Percentiles rank a stretch among this genome's conserved stretches.
phyloP scores from a whole-genome alignment of 176 grass and related monocot species.

The Ampelocalamus luodianensis region DNA sequence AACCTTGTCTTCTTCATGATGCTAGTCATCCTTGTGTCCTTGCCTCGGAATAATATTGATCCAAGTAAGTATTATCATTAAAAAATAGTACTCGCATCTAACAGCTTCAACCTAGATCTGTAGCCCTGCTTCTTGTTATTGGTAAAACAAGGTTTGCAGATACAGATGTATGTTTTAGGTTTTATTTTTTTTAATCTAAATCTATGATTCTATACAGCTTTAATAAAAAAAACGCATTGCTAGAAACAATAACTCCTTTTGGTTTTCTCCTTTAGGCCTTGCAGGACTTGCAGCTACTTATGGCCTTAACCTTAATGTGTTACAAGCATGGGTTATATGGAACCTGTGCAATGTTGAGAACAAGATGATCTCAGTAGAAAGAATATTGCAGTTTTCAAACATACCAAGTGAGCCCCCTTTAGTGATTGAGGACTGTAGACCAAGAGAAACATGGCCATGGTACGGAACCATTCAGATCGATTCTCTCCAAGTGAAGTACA shows the following conservation, averaged over 20 bases:
- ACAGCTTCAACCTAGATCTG: neutral
- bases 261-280: conserved; percentile 62
- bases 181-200: neutral
- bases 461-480: conserved; percentile 72
- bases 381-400: conserved; percentile 83
- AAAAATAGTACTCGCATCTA: neutral
- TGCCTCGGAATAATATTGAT: conserved; percentile 67
- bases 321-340: conserved; percentile 97
- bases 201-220: neutral
- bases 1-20: conserved; percentile 76
- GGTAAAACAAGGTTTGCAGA: neutral
- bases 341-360: conserved; percentile 92
- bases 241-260: conserved; percentile 18
- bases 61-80: conserved; percentile 63
- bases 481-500: conserved; percentile 69
- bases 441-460: conserved; percentile 66
- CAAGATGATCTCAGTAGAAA: conserved; percentile 96
- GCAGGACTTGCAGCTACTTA: conserved; percentile 86
- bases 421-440: conserved; percentile 61
- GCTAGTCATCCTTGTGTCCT: conserved; percentile 70
- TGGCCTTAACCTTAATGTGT: conserved; percentile 80
- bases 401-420: conserved; percentile 72
- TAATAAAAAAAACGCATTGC: neutral
- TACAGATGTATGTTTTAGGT: neutral
- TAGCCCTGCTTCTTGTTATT: neutral